Percentiles rank a stretch among this genome's conserved stretches.
phyloP scores from a whole-genome alignment of 768 basidiomycete species.

The Agrocybe chaxingu region DNA sequence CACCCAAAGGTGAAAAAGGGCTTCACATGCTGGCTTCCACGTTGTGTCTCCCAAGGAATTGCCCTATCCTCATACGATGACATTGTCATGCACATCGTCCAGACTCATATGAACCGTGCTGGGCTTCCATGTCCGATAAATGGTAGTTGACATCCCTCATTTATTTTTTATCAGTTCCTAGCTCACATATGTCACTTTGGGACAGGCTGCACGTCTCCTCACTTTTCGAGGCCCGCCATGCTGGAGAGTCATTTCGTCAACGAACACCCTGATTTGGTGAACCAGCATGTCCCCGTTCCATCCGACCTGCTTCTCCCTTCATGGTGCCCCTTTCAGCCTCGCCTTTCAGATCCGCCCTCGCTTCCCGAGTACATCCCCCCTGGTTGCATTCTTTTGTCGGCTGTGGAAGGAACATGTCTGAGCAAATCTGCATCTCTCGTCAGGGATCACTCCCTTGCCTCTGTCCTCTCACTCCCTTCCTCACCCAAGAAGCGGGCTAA shows the following conservation, averaged over 20 bases:
- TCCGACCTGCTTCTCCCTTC: conserved; percentile 10
- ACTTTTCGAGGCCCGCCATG: conserved; percentile 4
- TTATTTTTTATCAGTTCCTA: neutral
- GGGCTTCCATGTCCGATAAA: conserved; percentile 22
- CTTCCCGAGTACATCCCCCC: conserved; percentile 5
- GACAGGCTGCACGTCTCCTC: conserved; percentile 4
- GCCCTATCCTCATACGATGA: conserved; percentile 10
- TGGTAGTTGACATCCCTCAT: conserved; percentile 12
- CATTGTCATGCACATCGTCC: conserved; percentile 20
- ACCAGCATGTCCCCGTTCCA: conserved; percentile 4
- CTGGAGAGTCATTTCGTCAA: conserved; percentile 15
- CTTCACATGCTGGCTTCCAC: conserved; percentile 17
- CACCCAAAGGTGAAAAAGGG: neutral
- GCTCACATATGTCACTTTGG: neutral
- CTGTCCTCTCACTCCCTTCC: too few species aligned
- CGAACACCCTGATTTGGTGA: conserved; percentile 11
- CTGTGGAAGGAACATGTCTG: conserved; percentile 6
- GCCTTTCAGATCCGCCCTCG: neutral
- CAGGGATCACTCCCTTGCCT: neutral
- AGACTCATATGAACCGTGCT: conserved; percentile 23
- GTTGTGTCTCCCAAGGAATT: conserved; percentile 15
- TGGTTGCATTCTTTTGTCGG: conserved; percentile 6
- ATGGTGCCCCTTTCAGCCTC: conserved; percentile 9
- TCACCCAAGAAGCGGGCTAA: conserved; percentile 10
- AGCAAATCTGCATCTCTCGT: neutral